These are phyloP conservation scores for Pilasporangium apinafurcum DNA, from an alignment of 352 stramenopile genomes.

Conservation along the genomic window DNA sequence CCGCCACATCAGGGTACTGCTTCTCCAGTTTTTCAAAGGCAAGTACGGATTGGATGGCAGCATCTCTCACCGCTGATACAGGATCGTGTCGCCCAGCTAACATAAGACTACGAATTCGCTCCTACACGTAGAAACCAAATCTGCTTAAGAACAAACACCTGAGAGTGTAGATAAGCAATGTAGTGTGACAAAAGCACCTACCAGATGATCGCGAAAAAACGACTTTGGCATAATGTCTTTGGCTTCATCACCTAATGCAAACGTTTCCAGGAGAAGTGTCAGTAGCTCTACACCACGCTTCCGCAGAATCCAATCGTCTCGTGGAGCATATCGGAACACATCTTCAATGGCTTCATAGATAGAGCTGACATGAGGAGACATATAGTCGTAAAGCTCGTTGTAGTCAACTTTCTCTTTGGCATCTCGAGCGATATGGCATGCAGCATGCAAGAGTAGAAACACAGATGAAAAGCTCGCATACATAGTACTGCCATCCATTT, in stretches of 20 bases:
- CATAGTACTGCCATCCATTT: conserved; percentile 41
- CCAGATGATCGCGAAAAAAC: conserved; percentile 25
- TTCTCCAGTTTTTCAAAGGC: conserved; percentile 36
- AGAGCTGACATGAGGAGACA: conserved; percentile 26
- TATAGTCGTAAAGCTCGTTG: conserved; percentile 15
- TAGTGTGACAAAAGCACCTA: too few species aligned
- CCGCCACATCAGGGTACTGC: too few species aligned
- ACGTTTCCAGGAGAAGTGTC: conserved; percentile 33
- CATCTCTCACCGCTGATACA: conserved; percentile 46
- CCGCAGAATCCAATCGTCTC: conserved; percentile 49
- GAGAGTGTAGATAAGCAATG: too few species aligned
- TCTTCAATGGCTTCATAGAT: conserved; percentile 60
- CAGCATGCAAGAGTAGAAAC: conserved; percentile 43
- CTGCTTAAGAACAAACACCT: neutral
- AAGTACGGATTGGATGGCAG: conserved; percentile 23
- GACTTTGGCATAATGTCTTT: conserved; percentile 7
- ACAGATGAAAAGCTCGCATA: conserved; percentile 32
- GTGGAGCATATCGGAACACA: conserved; percentile 32
- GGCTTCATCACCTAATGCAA: conserved; percentile 20
- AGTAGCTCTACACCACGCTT: conserved; percentile 50
- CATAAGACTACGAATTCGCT: conserved; percentile 32
- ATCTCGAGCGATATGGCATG: conserved; percentile 21
- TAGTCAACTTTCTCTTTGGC: conserved; percentile 15
- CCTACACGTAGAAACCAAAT: conserved; percentile 15
- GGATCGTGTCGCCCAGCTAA: conserved; percentile 40